Base-by-base conservation (phyloP, 148 eudicot species). In the Linanthus parryae region DNA sequence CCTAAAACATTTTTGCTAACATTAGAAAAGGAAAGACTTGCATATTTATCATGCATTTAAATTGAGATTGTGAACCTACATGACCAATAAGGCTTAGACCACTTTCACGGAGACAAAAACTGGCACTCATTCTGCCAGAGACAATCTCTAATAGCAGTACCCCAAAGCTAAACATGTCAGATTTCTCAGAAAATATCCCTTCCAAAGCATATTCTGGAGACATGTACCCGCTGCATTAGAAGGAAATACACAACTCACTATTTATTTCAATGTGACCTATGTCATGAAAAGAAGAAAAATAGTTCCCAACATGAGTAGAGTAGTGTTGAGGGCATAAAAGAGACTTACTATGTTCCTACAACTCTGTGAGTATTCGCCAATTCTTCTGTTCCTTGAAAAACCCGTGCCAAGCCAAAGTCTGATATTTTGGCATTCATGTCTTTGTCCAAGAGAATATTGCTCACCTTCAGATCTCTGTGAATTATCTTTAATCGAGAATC, bases 401-500 rank as follows among this genome's bases (percentile, higher is more conserved):
- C 30, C 44, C 47, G 26, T 41, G 59, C 59, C 12, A 56, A 40
- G 44, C 59, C 59, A 29, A 56, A 56, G 16, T 56, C 59, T 12
- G 59, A 56, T 8, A 56, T 56, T 56, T 66, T 72, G 0, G 71
- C 56, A 25, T 53, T 44, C 15, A 62, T 54, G 9, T 62, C 60
- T 27, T 58, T 58, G 38, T 61, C 72, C 26, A 67, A 52, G 10
- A 61, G 16, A 54, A 63, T 46, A 26, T 72, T 59, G 43, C 72
- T 58, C 13, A 57, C 57, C 34, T 66, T 61, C 34, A 61, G 41
- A 44, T 66, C 71, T 41, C 76, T 23, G 17, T 66, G 68, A 22
- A 67, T 70, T 55, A 70, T 64, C 58, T 44, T 70, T 47, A 70
- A 38, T 42, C 70, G 47, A 18, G 75, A 70, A 49, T 70, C 75